A percentile compares a stretch with the other conserved stretches of the same genome.
phyloP scores from a whole-genome alignment of 1,139 yeast species.

The Suhomyces bribrorum region DNA sequence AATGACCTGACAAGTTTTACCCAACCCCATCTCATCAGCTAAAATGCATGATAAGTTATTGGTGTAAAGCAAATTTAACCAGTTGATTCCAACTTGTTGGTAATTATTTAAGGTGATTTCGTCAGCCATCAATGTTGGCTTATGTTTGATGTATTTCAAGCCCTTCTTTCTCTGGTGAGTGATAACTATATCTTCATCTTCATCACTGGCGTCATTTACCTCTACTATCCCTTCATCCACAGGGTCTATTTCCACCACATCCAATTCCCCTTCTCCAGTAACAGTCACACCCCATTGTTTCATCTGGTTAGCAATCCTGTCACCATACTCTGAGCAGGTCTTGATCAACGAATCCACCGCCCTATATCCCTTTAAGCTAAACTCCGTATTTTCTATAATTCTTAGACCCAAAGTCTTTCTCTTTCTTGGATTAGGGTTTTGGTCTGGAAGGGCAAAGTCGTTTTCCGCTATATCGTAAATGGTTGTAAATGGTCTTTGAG shows the following conservation, averaged over 20 bases:
- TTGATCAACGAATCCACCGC: slow-evolving; percentile 91
- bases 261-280: slow-evolving; percentile 63
- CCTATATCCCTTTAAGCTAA: slow-evolving; percentile 80
- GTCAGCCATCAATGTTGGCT: slow-evolving; percentile 66
- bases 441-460: slow-evolving; percentile 23
- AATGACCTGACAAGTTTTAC: slow-evolving; percentile 95
- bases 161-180: slow-evolving; percentile 22
- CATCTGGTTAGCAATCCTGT: slow-evolving; percentile 69
- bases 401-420: slow-evolving; percentile 71
- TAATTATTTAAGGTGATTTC: slow-evolving; percentile 76
- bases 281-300: slow-evolving; percentile 82
- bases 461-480: slow-evolving; percentile 59
- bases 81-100: slow-evolving; percentile 93
- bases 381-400: slow-evolving; percentile 68
- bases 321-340: slow-evolving; percentile 79
- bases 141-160: slow-evolving; percentile 58
- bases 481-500: slow-evolving; percentile 66
- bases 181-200: slow-evolving; percentile 21
- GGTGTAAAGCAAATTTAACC: slow-evolving; percentile 81
- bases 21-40: slow-evolving; percentile 98
- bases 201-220: slow-evolving; percentile 29
- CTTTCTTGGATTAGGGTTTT: slow-evolving; percentile 25
- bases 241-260: slow-evolving; percentile 46
- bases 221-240: slow-evolving; percentile 16
- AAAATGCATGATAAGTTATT: slow-evolving; percentile 83